Evolutionary conservation across 768 basidiomycete species (phyloP).

Genomic region (Agrocybe chaxingu): DNA sequence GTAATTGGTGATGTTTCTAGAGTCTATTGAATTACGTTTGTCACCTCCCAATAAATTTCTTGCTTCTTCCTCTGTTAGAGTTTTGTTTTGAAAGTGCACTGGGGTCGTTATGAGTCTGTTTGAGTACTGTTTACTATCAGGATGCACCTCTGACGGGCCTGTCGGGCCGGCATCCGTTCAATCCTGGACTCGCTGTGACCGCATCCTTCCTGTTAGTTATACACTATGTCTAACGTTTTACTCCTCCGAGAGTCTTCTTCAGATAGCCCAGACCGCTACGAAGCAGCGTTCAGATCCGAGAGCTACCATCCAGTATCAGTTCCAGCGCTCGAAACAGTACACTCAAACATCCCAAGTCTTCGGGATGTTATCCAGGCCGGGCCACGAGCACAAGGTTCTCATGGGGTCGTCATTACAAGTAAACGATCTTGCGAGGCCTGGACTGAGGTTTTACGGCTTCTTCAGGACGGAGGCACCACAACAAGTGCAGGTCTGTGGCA

Average conservation of each 20-base stretch:
- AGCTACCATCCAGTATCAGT: slow-evolving; percentile 59
- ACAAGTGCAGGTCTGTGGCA: slow-evolving; percentile 11
- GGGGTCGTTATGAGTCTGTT: too few species aligned
- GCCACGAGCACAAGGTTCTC: slow-evolving; percentile 27
- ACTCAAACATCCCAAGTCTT: slow-evolving; percentile 48
- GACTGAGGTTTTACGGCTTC: slow-evolving; percentile 36
- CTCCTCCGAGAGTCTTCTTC: slow-evolving; percentile 40
- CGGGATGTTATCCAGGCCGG: slow-evolving; percentile 36
- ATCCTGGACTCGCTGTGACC: too few species aligned
- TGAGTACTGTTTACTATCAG: too few species aligned
- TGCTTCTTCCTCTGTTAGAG: too few species aligned
- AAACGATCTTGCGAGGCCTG: slow-evolving; percentile 76
- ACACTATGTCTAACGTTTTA: slow-evolving; percentile 34
- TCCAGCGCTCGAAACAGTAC: slow-evolving; percentile 67
- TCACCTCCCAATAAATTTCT: too few species aligned
- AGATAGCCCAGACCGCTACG: slow-evolving; percentile 56
- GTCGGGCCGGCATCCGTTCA: too few species aligned
- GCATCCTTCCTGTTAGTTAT: background rate
- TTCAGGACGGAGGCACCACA: slow-evolving; percentile 1
- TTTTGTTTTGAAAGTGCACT: too few species aligned
- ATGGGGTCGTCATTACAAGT: slow-evolving; percentile 78
- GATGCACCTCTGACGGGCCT: too few species aligned
- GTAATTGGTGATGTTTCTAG: too few species aligned
- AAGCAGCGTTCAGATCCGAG: slow-evolving; percentile 38
- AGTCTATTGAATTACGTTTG: too few species aligned